Evolutionary conservation across 192 early-diverging fungal genomes (phyloP), one percentile per base, ranked within the genome.

Genomic region (Funneliformis geosporum): DNA sequence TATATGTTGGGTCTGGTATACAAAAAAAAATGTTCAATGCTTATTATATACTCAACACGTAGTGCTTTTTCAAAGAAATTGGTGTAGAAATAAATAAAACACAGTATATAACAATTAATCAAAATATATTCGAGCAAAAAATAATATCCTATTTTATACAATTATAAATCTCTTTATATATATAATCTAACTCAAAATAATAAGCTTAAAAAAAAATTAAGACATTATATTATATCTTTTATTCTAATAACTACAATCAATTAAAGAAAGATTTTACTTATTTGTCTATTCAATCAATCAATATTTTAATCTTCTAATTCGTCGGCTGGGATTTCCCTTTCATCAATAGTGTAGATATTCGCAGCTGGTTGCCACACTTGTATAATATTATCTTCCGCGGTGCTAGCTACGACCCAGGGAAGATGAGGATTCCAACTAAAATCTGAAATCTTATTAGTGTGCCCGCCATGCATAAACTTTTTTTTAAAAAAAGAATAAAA

Each of bases 291-390:
- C 43, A 33, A 33, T 33, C 33, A 33, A 44, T 55, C n/a, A n/a
- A n/a, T 18, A 12, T 18, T 65, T 66, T 81, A 74, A 77, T 85
- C 84, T 79, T 86, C 85, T 69, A 83, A 66, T 27, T 86, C 83
- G 23, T 82, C 76, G 18, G 83, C 68, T 14, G 82, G 73, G 40
- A 88, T 79, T 16, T 87, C 83, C 4, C 73, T 72, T n/a, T 83
- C 84, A 68, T 87, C 87, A 47, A 80, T 82, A 25, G 73, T 79
- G 71, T 89, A 90, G 79, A 90, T 89, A 79, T 88, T 89, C 60
- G 84, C 83, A 23, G 88, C 86, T 94, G 97, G 97, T 87, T 99
- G 96, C 98, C 98, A 99, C 6, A 97, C 94, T 90, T 99, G 98
- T 67, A 95, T 90, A 65, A 99, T 95, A 79, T 99, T 99, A 81